Evolutionary conservation across 345 rosid genomes (phyloP).

Genomic region (Lumnitzera littorea): DNA sequence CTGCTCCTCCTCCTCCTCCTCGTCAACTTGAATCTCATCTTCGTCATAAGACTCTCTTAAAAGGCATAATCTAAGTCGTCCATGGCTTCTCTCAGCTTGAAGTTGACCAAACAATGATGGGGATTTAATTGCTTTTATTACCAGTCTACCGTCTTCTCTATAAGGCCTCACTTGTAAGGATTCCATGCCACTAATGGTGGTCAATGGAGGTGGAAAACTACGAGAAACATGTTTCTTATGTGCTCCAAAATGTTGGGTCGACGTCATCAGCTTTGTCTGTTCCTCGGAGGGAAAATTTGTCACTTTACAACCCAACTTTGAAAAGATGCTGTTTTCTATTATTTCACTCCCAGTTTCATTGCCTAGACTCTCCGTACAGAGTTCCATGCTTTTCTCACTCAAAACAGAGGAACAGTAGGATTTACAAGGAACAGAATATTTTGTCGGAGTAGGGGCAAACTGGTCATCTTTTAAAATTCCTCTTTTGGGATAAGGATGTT

Average conservation of each 20-base stretch:
- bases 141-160: slow-evolving; percentile 66
- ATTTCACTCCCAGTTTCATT: slow-evolving; percentile 50
- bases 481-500: slow-evolving; percentile 17
- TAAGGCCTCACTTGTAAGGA: slow-evolving; percentile 47
- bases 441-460: neutral
- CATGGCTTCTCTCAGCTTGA: slow-evolving; percentile 62
- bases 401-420: slow-evolving; percentile 44
- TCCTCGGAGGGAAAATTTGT: too few relatives aligned
- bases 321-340: too few relatives aligned
- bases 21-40: slow-evolving; percentile 9
- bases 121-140: slow-evolving; percentile 42
- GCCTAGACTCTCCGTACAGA: slow-evolving; percentile 83
- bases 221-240: slow-evolving; percentile 22
- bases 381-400: slow-evolving; percentile 63
- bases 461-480: slow-evolving; percentile 14
- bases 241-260: slow-evolving; percentile 16
- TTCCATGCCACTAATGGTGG: slow-evolving; percentile 50
- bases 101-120: slow-evolving; percentile 25
- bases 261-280: slow-evolving; percentile 3
- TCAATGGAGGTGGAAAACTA: slow-evolving; percentile 74
- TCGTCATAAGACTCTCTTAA: slow-evolving; percentile 12
- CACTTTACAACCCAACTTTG: too few relatives aligned
- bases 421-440: slow-evolving; percentile 29
- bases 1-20: slow-evolving; percentile 8
- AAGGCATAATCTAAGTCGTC: slow-evolving; percentile 56